A percentile compares a stretch with the other conserved stretches of the same genome.
Conservation (phyloP, 2,329 filamentous ascomycete species). For the Colletotrichum euphorbiae region DNA sequence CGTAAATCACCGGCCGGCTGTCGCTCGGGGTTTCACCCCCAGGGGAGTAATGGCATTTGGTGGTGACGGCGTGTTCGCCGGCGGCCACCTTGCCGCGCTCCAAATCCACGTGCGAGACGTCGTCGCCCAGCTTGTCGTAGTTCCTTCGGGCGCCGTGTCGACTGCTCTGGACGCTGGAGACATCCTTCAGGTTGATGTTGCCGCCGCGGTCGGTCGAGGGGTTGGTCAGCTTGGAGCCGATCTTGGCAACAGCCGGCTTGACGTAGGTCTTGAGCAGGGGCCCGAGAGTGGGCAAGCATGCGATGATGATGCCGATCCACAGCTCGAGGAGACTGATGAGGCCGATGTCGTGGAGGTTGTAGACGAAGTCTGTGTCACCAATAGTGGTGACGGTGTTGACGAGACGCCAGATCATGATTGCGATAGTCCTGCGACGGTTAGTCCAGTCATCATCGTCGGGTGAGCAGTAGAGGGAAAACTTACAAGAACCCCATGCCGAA, state of each 20-base stretch:
- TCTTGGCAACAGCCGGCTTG: conserved; percentile 40
- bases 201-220: conserved; percentile 26
- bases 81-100: conserved; percentile 13
- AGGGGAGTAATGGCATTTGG: conserved; percentile 26
- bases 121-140: conserved; percentile 33
- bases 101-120: conserved; percentile 13
- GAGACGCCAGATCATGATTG: conserved; percentile 53
- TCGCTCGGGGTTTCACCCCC: conserved; percentile 12
- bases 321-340: conserved; percentile 53
- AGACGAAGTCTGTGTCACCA: conserved; percentile 41
- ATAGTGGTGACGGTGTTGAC: conserved; percentile 44
- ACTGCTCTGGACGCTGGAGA: conserved; percentile 15
- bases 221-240: conserved; percentile 32
- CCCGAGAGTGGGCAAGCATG: conserved; percentile 56
- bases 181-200: conserved; percentile 18
- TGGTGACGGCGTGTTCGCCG: conserved; percentile 14
- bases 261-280: conserved; percentile 44
- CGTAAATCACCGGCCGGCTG: conserved; percentile 31
- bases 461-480: conserved; percentile 27
- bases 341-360: conserved; percentile 48
- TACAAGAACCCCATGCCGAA: conserved; percentile 49
- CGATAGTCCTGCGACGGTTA: conserved; percentile 47
- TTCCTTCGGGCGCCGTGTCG: conserved; percentile 8
- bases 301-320: conserved; percentile 53
- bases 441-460: background rate